Evolutionary conservation across 306 rosid species (phyloP).

Genomic region (Hylodesmum podocarpum): DNA sequence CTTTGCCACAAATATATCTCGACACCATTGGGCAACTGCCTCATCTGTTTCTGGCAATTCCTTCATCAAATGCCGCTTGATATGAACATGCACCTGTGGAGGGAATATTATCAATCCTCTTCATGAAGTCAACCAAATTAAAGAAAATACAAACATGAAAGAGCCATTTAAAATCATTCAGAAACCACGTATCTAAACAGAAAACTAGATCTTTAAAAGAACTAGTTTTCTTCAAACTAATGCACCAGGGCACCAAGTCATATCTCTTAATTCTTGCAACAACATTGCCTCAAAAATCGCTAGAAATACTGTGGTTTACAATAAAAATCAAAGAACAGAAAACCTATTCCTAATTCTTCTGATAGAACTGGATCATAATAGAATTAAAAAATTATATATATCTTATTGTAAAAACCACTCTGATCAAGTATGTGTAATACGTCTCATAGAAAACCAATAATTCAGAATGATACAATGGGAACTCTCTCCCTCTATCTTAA

Average conservation of each 20-base stretch:
- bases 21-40: constrained; percentile 93
- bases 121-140: neutral
- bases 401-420: neutral
- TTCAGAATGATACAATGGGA: neutral
- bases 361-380: neutral
- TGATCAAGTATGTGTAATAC: neutral
- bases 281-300: neutral
- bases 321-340: neutral
- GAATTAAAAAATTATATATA: neutral
- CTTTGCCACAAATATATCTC: constrained; percentile 82
- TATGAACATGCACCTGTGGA: constrained; percentile 81
- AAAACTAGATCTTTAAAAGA: neutral
- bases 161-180: neutral
- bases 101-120: neutral
- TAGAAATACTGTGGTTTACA: neutral
- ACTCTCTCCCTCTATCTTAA: neutral
- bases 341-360: neutral
- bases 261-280: neutral
- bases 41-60: constrained; percentile 90
- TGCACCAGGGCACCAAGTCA: neutral
- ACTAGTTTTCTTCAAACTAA: neutral
- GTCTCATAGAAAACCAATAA: neutral
- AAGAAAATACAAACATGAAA: neutral
- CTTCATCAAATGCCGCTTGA: constrained; percentile 85
- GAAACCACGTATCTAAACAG: neutral